Percentiles rank a stretch among this genome's conserved stretches.
Conservation (phyloP, 2,329 filamentous ascomycete species). For the Fusarium sp. region DNA sequence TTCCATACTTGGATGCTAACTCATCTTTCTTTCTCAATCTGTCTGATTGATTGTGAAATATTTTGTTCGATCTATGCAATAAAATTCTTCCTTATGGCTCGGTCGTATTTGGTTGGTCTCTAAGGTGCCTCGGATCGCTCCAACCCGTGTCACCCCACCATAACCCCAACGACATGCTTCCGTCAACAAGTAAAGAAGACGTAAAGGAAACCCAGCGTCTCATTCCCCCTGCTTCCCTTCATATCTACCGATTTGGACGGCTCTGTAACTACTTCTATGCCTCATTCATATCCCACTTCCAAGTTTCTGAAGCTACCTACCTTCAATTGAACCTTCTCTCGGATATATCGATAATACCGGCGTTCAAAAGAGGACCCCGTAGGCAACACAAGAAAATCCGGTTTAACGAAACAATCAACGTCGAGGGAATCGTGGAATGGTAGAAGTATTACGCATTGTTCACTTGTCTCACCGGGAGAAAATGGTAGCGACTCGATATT, state of each 20-base stretch:
- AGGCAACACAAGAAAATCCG: neutral
- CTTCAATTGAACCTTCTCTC: neutral
- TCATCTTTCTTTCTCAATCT: neutral
- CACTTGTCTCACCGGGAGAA: neutral
- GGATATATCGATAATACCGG: neutral
- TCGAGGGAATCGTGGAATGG: neutral
- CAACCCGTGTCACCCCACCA: slow-evolving; percentile 37
- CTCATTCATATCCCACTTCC: neutral
- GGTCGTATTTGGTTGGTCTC: slow-evolving; percentile 16
- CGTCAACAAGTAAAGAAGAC: slow-evolving; percentile 8
- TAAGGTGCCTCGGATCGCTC: slow-evolving; percentile 22
- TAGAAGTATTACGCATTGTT: neutral
- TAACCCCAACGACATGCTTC: slow-evolving; percentile 32
- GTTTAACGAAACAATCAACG: neutral
- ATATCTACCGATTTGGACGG: neutral
- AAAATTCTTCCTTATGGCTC: slow-evolving; percentile 5
- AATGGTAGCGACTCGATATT: neutral
- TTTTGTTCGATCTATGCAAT: neutral
- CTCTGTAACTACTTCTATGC: neutral
- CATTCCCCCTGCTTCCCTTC: neutral
- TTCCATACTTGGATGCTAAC: neutral
- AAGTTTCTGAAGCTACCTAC: neutral
- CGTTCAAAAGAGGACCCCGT: slow-evolving; percentile 10
- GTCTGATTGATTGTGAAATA: neutral
- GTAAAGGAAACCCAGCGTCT: slow-evolving; percentile 1